These are phyloP conservation scores for Potentilla sterilis DNA, from an alignment of 306 rosid genomes.

Conservation along the genomic window DNA sequence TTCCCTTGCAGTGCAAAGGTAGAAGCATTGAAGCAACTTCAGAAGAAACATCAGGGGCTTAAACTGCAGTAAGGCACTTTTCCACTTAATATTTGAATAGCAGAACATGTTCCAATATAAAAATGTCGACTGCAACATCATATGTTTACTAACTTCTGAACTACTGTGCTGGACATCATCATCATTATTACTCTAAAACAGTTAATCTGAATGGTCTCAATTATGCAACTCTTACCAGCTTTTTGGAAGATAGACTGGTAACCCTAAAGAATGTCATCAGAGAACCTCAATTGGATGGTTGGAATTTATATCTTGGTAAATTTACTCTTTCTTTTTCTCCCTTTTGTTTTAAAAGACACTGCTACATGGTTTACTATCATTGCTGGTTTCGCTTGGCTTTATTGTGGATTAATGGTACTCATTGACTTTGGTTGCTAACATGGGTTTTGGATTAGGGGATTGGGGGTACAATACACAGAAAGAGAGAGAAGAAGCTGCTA, in stretches of 20 bases:
- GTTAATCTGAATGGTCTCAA: slow-evolving; percentile 16
- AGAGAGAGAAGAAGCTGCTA: slow-evolving; percentile 83
- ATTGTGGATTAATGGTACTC: neutral
- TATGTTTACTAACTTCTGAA: neutral
- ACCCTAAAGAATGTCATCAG: slow-evolving; percentile 78
- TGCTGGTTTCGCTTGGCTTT: neutral
- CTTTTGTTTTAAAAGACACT: neutral
- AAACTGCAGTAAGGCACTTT: slow-evolving; percentile 60
- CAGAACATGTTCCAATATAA: slow-evolving; percentile 2
- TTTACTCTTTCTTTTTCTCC: slow-evolving; percentile 2
- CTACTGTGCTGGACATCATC: neutral
- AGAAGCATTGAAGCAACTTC: slow-evolving; percentile 77
- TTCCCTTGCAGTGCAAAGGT: slow-evolving; percentile 65
- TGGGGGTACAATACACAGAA: slow-evolving; percentile 89
- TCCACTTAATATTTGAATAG: slow-evolving; percentile 3
- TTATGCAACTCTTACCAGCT: slow-evolving; percentile 44
- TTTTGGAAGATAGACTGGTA: slow-evolving; percentile 82
- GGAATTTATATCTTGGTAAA: slow-evolving; percentile 82
- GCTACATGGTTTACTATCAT: neutral
- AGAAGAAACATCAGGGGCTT: slow-evolving; percentile 67
- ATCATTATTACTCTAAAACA: neutral
- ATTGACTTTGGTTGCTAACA: neutral
- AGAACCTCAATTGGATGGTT: slow-evolving; percentile 72
- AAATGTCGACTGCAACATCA: no score
- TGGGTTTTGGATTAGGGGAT: slow-evolving; percentile 44